Conservation (phyloP, 192 early-diverging fungal species). For the Geranomyces variabilis region DNA sequence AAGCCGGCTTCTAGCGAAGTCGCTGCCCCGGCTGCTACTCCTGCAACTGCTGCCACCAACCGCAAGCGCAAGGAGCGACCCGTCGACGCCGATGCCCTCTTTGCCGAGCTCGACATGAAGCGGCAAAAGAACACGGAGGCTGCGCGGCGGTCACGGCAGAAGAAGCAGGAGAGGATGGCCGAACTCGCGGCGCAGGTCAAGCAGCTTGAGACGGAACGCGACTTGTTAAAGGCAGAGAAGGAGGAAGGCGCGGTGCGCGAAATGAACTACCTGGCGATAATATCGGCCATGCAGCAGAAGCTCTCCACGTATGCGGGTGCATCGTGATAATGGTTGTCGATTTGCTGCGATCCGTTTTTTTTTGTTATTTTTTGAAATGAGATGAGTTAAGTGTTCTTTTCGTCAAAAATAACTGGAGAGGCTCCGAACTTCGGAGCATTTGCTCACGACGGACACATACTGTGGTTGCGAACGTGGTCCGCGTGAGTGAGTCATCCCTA, state of each 20-base stretch:
- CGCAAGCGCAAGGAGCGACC: conserved; percentile 53
- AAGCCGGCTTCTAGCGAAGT: neutral
- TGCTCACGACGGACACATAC: no score
- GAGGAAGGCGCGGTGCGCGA: conserved; percentile 15
- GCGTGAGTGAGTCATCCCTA: no score
- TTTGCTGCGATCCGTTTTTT: no score
- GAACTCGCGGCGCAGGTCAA: conserved; percentile 79
- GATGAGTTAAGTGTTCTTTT: no score
- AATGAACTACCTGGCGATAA: neutral
- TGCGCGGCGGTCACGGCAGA: conserved; percentile 85
- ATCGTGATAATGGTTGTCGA: no score
- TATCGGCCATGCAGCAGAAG: neutral
- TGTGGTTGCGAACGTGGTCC: no score
- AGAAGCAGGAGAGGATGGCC: conserved; percentile 70
- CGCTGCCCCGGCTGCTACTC: neutral
- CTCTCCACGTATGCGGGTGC: neutral
- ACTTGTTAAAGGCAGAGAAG: conserved; percentile 22
- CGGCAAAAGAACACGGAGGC: conserved; percentile 82
- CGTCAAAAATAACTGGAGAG: no score
- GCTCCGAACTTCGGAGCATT: no score
- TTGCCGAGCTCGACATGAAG: conserved; percentile 49
- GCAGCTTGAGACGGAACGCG: conserved; percentile 66
- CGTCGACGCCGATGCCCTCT: conserved; percentile 36
- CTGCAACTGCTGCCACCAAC: conserved; percentile 16
- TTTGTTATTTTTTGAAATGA: no score